Base-by-base conservation (phyloP, 2,329 filamentous ascomycete genomes). In the Verticillium klebahnii region DNA sequence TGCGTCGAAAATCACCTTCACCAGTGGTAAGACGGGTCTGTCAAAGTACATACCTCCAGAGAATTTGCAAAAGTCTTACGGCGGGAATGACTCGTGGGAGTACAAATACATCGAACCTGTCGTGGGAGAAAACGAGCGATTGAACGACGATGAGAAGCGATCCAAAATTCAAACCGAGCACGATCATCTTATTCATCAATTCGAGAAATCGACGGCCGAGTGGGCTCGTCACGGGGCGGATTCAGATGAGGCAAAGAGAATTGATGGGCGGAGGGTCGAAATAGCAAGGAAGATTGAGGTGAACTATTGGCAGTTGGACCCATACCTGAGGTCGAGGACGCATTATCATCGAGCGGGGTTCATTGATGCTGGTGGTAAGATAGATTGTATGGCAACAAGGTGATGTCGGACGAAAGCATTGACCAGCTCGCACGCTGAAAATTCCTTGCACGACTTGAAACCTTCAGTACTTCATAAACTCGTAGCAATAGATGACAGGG, bases 301-400 rank as follows among this genome's bases (percentile, higher is more conserved):
- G 39, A 89, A 89, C 63, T 92, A 90, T 74, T 92, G 89, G 89
- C 78, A 83, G 64, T 72, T 91, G 61, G 89, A 92, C 73, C 87
- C 87, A 2, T 89, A 87, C 69, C 71, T 91, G 19, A 78, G 89
- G 37, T 86, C 87, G 25, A 45, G 57, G 36, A 58, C 57, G 5
- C 39, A 40, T 12, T 58, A 58, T 45, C 57, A 58, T 14, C 37
- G 57, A 32, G 37, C 25, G 23, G 57, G 57, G 17, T 39, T 58
- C 5, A 40, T 58, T 3, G 37, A 40, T 32, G 39, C 9, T 15
- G 23, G 25, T 1, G 57, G 57, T 9, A 31, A n/a, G 17, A 32
- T 58, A 31, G 57, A 58, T 19, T 50, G 31, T 25, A 58, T 34
- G 36, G 57, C 37, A 17, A 17, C 39, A 52, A 57, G 55, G 31